These are phyloP conservation scores for Floccularia luteovirens DNA, from an alignment of 768 basidiomycete species.

Conservation along the genomic window DNA sequence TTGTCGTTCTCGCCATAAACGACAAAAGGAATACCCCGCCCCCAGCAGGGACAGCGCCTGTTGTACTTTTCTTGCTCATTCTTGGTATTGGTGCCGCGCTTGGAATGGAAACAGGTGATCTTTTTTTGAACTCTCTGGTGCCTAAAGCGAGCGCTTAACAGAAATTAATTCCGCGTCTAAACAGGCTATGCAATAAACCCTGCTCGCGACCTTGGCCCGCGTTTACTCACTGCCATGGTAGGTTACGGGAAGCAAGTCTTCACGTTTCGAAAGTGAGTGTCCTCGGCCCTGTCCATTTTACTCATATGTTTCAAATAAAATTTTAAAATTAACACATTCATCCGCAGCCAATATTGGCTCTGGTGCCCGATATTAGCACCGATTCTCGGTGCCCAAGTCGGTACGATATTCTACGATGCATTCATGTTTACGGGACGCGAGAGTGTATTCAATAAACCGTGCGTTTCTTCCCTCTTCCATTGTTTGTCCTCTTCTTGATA, in stretches of 20 bases:
- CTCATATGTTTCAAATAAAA: too few species aligned
- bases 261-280: slow-evolving; percentile 27
- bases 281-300: background rate
- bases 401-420: slow-evolving; percentile 45
- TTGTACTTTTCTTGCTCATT: slow-evolving; percentile 47
- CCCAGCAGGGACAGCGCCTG: slow-evolving; percentile 42
- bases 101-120: slow-evolving; percentile 50
- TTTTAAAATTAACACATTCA: slow-evolving; percentile 2
- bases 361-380: slow-evolving; percentile 57
- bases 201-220: slow-evolving; percentile 41
- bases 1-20: slow-evolving; percentile 45
- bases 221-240: slow-evolving; percentile 57
- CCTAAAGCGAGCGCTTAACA: too few species aligned
- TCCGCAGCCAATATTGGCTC: slow-evolving; percentile 57
- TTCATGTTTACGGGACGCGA: slow-evolving; percentile 51
- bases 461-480: slow-evolving; percentile 10
- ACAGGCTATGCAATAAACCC: slow-evolving; percentile 28
- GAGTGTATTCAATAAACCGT: slow-evolving; percentile 48
- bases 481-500: background rate
- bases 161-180: background rate
- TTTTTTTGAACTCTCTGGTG: too few species aligned
- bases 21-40: slow-evolving; percentile 46
- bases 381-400: slow-evolving; percentile 45
- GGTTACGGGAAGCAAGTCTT: slow-evolving; percentile 45
- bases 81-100: slow-evolving; percentile 49